phyloP scores from a whole-genome alignment of 805 yeast species.

The Pichia pseudocactophila region DNA sequence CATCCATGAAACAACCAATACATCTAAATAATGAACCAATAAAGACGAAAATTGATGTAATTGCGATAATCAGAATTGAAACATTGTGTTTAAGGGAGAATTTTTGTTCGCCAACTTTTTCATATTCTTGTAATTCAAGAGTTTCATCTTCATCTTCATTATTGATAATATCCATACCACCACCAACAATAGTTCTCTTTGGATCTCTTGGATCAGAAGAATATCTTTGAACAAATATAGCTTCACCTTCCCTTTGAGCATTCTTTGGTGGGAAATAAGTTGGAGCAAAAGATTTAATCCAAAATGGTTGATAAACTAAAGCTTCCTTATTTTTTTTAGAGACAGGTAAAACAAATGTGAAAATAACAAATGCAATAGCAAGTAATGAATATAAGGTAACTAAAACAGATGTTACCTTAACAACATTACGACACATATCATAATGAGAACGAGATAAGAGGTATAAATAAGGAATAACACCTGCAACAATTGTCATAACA shows the following conservation, averaged over 20 bases:
- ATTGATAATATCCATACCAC: conserved; percentile 12
- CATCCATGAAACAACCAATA: conserved; percentile 35
- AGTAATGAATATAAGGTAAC: conserved; percentile 43
- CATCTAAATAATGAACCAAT: conserved; percentile 44
- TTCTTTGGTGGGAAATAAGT: conserved; percentile 49
- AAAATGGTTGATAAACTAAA: conserved; percentile 61
- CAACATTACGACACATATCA: conserved; percentile 45
- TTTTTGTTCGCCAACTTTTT: conserved; percentile 15
- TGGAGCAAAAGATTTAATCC: conserved; percentile 60
- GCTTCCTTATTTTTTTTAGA: conserved; percentile 41
- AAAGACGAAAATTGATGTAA: conserved; percentile 41
- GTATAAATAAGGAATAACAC: conserved; percentile 51
- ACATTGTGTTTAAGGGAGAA: conserved; percentile 37
- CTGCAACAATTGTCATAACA: conserved; percentile 60
- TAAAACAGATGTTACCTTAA: conserved; percentile 41
- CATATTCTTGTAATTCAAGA: conserved; percentile 18
- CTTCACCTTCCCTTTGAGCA: conserved; percentile 32
- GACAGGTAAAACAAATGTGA: conserved; percentile 49
- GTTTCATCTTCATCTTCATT: conserved; percentile 8
- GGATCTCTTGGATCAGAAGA: conserved; percentile 14
- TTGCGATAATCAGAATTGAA: conserved; percentile 38
- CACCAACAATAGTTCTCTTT: conserved; percentile 25
- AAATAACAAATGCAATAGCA: conserved; percentile 38
- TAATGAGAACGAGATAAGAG: conserved; percentile 38
- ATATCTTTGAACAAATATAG: conserved; percentile 16